These are phyloP conservation scores for Giardia muris DNA, from an alignment of 208 protist genomes.

Conservation along the genomic window DNA sequence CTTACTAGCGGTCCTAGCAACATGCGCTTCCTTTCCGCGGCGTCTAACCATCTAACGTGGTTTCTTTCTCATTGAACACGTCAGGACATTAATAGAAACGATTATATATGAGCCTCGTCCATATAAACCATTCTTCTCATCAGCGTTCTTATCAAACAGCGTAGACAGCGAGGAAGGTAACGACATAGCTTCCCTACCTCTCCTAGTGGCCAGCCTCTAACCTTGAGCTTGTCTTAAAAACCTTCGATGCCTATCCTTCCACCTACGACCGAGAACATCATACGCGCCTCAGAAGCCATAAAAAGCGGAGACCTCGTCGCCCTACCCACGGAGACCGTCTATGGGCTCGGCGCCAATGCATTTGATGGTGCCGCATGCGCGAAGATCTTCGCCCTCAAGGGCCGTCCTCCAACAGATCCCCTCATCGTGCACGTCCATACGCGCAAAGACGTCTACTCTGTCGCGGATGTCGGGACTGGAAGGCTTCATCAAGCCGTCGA, in stretches of 20 bases:
- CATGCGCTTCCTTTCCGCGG: no score
- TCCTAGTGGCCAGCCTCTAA: no score
- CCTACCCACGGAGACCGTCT: conserved; percentile 42
- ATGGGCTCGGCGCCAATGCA: conserved; percentile 38
- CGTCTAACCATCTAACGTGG: no score
- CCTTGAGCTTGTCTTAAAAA: no score
- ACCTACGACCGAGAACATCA: neutral
- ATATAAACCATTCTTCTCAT: no score
- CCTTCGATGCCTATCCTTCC: conserved; percentile 11
- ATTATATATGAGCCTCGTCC: no score
- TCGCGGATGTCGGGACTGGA: neutral
- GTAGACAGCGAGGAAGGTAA: no score
- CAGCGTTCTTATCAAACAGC: no score
- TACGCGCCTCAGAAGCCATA: neutral
- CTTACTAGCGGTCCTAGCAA: no score
- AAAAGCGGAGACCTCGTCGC: conserved; percentile 34
- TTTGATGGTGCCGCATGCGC: conserved; percentile 28
- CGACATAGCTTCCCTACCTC: no score
- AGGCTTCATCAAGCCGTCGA: conserved; percentile 23
- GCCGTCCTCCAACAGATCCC: conserved; percentile 36
- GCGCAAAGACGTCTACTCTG: neutral
- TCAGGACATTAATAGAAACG: no score
- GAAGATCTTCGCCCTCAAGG: conserved; percentile 38
- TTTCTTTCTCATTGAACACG: no score
- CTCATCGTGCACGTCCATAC: conserved; percentile 36